A percentile compares a stretch with the other conserved stretches of the same genome.
Conservation (phyloP, 2,329 filamentous ascomycete species). For the Neofusicoccum kwambonambiense region DNA sequence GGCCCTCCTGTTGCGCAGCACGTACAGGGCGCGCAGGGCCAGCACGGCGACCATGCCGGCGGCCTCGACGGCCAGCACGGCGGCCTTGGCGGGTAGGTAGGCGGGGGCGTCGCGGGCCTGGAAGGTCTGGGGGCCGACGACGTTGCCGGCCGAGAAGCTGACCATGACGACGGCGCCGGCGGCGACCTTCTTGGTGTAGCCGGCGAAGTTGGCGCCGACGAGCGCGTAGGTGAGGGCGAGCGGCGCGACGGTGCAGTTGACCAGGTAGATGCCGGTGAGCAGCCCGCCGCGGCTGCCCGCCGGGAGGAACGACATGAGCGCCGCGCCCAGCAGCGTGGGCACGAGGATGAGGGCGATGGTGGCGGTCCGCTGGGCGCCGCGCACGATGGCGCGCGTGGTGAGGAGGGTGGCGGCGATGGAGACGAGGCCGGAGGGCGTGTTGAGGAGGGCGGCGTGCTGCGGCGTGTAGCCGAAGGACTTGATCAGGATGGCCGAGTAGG, state of each 20-base stretch:
- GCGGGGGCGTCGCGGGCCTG: conserved; percentile 26
- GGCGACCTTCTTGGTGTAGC: conserved; percentile 39
- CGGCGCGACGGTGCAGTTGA: not conserved
- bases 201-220: conserved; percentile 25
- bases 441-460: conserved; percentile 29
- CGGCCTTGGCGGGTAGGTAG: conserved; percentile 43
- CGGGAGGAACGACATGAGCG: conserved; percentile 16
- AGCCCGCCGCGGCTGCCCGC: conserved; percentile 18
- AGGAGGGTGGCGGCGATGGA: conserved; percentile 28
- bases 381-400: conserved; percentile 24
- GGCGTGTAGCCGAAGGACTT: conserved; percentile 25
- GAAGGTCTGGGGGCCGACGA: conserved; percentile 40
- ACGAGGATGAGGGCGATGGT: conserved; percentile 39
- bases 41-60: not conserved
- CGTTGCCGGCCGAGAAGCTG: conserved; percentile 41
- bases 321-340: conserved; percentile 20
- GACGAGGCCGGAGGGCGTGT: conserved; percentile 59
- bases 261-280: conserved; percentile 16
- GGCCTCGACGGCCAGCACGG: conserved; percentile 30
- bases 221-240: conserved; percentile 2
- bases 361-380: conserved; percentile 33
- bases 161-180: conserved; percentile 36
- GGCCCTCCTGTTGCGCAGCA: not conserved
- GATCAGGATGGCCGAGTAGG: conserved; percentile 33
- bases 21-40: not conserved